Evolutionary conservation across 2,329 filamentous ascomycete species (phyloP), one percentile per base, ranked within the genome.

Genomic region (Rhinocladiella similis): DNA sequence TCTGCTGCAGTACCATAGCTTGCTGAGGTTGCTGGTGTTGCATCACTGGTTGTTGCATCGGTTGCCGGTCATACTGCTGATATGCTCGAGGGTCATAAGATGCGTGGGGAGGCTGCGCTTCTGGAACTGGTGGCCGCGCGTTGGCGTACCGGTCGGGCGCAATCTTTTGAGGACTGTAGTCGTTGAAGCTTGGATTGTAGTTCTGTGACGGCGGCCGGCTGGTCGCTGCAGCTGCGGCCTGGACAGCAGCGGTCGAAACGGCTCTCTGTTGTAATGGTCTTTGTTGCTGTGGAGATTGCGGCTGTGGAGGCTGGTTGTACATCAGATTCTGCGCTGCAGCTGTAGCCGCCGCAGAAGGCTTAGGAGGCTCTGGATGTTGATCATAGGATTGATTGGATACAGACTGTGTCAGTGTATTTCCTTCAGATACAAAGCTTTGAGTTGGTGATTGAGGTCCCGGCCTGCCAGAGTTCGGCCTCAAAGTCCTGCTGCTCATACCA

Each of bases 401-500:
- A 47, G 70, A 65, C 46, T 71, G 70, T 50, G 68, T 60, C 68
- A 68, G 60, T 69, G 56, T 70, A 70, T 38, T 43, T 16, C 38
- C 47, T 5, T 63, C 61, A 3, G 56, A 57, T 22, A 50, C 39
- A 35, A 61, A 63, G 49, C 64, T 65, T 41, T 63, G 64, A 19
- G 61, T 62, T 5, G 64, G 62, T 7, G 63, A 66, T 9, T 62
- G 59, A 20, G 68, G 66, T 22, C 76, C 74, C 49, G 80, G 80
- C 57, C 76, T 69, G 45, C 74, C 73, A 54, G 73, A 72, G 20
- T 71, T 69, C 25, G 81, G 77, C 52, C 90, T 82, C 59, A 93
- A 75, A 2, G 87, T 91, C 67, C 83, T 82, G 48, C 85, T 84
- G 58, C 81, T 83, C 72, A 93, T 78, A 43, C 72, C 75, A 50